Evolutionary conservation across 164 flowering plant genomes (phyloP), one percentile per base, ranked within the genome.

Genomic region (Macadamia integrifolia): DNA sequence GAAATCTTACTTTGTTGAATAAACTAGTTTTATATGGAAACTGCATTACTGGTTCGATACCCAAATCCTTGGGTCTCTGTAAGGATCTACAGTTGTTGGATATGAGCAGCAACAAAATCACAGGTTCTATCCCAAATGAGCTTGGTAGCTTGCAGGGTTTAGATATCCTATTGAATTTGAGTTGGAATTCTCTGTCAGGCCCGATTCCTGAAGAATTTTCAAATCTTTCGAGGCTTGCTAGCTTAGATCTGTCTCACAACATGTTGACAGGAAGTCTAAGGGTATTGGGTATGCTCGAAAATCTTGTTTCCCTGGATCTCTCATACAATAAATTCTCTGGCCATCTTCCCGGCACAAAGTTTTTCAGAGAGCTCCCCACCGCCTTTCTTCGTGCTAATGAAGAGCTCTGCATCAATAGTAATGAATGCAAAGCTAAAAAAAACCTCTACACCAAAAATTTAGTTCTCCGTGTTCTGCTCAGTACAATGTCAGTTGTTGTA

Each of bases 321-420:
- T 87, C 91, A 0, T 79, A 77, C 75, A 85, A 87, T 49, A 80
- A 84, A 30, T 82, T 87, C 67, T 80, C 87, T 1, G 91, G 87
- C 31, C 40, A 42, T 57, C 78, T 87, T 72, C 91, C 91, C 0
- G 71, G 77, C 61, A 82, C 81, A 3, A 80, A 81, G 69, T 74
- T 85, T 68, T 85, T 87, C 72, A 75, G 61, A 52, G 76, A 73
- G 61, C 83, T 87, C 9, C 82, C 87, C 0, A 1, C 65, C 12
- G 52, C 68, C 0, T 77, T 59, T 46, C 78, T 80, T 68, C 58
- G 65, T 42, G 85, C 86, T 3, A 87, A 87, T 63, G 77, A 30
- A 64, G 65, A 70, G 3, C 88, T 85, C 32, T 85, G 89, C 78
- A 64, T 71, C 44, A 55, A 74, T 44, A 67, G 75, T 44, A 71